These are phyloP conservation scores for Lagenidium giganteum DNA, from an alignment of 352 stramenopile genomes.

Conservation along the genomic window DNA sequence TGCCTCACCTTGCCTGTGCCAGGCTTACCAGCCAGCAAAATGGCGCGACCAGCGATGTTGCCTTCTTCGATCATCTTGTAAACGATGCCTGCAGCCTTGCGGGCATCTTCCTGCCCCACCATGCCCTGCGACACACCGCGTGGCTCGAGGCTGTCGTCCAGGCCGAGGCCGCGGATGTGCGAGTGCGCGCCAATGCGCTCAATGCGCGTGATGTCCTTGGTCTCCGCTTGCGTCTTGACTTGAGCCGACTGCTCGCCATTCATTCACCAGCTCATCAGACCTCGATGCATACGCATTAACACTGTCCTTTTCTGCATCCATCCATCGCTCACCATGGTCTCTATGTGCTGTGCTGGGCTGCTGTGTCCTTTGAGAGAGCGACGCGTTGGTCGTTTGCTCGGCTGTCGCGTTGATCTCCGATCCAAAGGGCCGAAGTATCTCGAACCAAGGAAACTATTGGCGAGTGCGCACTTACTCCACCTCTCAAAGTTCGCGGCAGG, in stretches of 20 bases:
- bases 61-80: constrained; percentile 98
- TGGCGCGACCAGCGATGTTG: constrained; percentile 96
- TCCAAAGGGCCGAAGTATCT: constrained; percentile 1
- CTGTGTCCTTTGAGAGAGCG: too few species aligned
- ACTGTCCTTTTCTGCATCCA: too few species aligned
- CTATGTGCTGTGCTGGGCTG: too few species aligned
- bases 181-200: constrained; percentile 99
- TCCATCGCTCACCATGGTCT: constrained; percentile 16
- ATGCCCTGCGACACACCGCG: constrained; percentile 93
- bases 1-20: constrained; percentile 88
- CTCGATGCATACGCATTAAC: too few species aligned
- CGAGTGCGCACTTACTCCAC: constrained; percentile 17
- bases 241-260: constrained; percentile 41
- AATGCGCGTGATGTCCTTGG: constrained; percentile 97
- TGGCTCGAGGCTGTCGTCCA: constrained; percentile 97
- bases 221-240: constrained; percentile 84
- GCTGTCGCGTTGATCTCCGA: not conserved
- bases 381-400: too few species aligned
- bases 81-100: constrained; percentile 94
- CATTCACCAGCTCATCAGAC: too few species aligned
- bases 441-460: constrained; percentile 24
- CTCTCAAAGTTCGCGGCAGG: too few species aligned
- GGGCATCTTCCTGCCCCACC: constrained; percentile 93
- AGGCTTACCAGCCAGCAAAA: constrained; percentile 95
- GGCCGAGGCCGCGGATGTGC: constrained; percentile 97